Conservation (phyloP, 129 eudicot species). For the Flaveria ramosissima region DNA sequence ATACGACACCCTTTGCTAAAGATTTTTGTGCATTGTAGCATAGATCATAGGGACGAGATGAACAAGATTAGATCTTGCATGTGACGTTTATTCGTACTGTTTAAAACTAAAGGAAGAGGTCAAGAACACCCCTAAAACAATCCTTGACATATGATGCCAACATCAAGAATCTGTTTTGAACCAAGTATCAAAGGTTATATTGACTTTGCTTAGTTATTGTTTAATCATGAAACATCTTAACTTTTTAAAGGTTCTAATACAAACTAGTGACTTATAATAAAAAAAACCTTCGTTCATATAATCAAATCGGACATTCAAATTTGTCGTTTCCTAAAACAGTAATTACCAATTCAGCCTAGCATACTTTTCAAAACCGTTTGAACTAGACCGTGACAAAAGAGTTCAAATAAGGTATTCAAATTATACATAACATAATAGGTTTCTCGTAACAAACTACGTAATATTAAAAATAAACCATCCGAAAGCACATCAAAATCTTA, state of each 20-base stretch:
- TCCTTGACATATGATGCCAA: conserved; percentile 53
- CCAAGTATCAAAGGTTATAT: conserved; percentile 58
- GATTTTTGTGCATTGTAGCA: conserved; percentile 30
- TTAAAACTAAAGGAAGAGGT: conserved; percentile 55
- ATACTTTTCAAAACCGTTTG: too few species aligned
- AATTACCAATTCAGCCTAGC: too few species aligned
- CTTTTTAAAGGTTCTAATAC: too few species aligned
- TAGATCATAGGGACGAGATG: conserved; percentile 17
- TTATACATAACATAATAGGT: too few species aligned
- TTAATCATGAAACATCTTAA: too few species aligned
- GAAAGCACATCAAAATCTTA: neutral
- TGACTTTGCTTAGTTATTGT: conserved; percentile 45
- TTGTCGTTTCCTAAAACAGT: too few species aligned
- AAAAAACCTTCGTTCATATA: too few species aligned
- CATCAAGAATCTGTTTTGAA: conserved; percentile 29
- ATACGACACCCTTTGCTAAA: neutral
- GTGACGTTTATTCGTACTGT: conserved; percentile 41
- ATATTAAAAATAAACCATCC: neutral
- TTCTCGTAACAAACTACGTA: neutral
- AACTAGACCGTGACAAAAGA: too few species aligned
- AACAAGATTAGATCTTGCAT: conserved; percentile 28
- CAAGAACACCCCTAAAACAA: conserved; percentile 95
- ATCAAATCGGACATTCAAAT: too few species aligned
- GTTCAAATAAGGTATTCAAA: too few species aligned
- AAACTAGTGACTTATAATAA: too few species aligned